A percentile compares a stretch with the other conserved stretches of the same genome.
Evolutionary conservation across 768 basidiomycete species (phyloP).

Genomic region (Leucosporidium yakuticum): DNA sequence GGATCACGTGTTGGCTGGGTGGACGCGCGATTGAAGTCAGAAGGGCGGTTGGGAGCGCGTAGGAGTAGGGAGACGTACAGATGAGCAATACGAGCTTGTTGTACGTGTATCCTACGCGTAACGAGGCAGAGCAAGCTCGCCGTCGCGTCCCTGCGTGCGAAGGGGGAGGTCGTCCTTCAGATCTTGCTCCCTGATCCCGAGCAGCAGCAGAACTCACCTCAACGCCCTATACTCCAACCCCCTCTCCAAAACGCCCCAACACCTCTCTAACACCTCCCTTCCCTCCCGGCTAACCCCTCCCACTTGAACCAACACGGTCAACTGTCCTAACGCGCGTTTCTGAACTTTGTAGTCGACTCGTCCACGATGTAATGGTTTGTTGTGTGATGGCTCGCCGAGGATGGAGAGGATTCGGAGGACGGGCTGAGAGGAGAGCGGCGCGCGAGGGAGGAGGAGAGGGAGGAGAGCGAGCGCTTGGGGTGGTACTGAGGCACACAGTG

Average conservation of each 20-base stretch:
- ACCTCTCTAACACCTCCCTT: neutral
- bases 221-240: slow-evolving; percentile 6
- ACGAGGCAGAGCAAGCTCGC: neutral
- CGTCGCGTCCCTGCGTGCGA: slow-evolving; percentile 1
- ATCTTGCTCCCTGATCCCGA: neutral
- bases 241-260: neutral
- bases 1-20: neutral
- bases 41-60: neutral
- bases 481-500: neutral
- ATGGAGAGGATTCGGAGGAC: slow-evolving; percentile 11
- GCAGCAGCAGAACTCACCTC: slow-evolving; percentile 3
- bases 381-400: slow-evolving; percentile 2
- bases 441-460: slow-evolving; percentile 5
- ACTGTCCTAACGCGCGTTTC: slow-evolving; percentile 4
- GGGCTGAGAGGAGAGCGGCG: neutral
- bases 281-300: neutral
- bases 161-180: slow-evolving; percentile 1
- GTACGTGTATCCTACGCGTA: neutral
- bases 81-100: neutral
- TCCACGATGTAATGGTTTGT: neutral
- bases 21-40: too few relatives aligned
- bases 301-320: neutral
- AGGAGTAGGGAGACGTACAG: neutral
- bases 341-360: slow-evolving; percentile 11
- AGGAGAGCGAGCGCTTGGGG: neutral